These are phyloP conservation scores for Microcyclosporella mali DNA, from an alignment of 2,329 filamentous ascomycete genomes.

Conservation along the genomic window DNA sequence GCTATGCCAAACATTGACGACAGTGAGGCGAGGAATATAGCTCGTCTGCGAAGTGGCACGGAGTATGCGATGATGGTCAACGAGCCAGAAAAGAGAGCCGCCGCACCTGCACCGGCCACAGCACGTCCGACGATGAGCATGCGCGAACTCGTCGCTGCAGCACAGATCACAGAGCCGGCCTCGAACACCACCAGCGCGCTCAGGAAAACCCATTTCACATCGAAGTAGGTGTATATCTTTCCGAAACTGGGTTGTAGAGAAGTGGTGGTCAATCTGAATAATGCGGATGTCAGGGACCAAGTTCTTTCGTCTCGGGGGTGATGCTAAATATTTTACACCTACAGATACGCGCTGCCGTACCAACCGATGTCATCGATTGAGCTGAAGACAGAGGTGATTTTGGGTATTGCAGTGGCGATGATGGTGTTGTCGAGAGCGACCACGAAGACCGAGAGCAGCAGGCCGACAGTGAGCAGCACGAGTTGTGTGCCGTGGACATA, in stretches of 20 bases:
- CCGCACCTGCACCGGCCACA: slow-evolving; percentile 48
- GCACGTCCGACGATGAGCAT: slow-evolving; percentile 53
- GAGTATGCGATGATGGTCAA: slow-evolving; percentile 46
- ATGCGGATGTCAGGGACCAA: too few species aligned
- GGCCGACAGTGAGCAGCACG: slow-evolving; percentile 20
- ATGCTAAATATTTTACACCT: too few species aligned
- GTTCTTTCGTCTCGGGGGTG: too few species aligned
- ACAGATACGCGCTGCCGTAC: slow-evolving; percentile 44
- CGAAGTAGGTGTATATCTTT: slow-evolving; percentile 56
- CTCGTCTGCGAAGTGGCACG: slow-evolving; percentile 38
- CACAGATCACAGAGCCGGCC: slow-evolving; percentile 52
- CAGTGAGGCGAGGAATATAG: slow-evolving; percentile 36
- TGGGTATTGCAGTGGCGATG: slow-evolving; percentile 34
- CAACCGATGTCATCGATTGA: slow-evolving; percentile 44
- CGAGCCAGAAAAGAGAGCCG: slow-evolving; percentile 49
- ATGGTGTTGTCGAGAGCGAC: slow-evolving; percentile 35
- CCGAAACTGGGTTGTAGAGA: slow-evolving; percentile 42
- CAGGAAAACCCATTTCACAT: slow-evolving; percentile 48
- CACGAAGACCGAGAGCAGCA: slow-evolving; percentile 17
- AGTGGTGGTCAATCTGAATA: slow-evolving; percentile 36
- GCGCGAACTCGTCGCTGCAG: slow-evolving; percentile 39
- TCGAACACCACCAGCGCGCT: slow-evolving; percentile 43
- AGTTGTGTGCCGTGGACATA: slow-evolving; percentile 25
- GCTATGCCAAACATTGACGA: slow-evolving; percentile 37
- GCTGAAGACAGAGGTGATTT: slow-evolving; percentile 45